A percentile compares a stretch with the other conserved stretches of the same genome.
These are phyloP conservation scores for Silene conica DNA, from an alignment of 148 eudicot genomes.

Conservation along the genomic window DNA sequence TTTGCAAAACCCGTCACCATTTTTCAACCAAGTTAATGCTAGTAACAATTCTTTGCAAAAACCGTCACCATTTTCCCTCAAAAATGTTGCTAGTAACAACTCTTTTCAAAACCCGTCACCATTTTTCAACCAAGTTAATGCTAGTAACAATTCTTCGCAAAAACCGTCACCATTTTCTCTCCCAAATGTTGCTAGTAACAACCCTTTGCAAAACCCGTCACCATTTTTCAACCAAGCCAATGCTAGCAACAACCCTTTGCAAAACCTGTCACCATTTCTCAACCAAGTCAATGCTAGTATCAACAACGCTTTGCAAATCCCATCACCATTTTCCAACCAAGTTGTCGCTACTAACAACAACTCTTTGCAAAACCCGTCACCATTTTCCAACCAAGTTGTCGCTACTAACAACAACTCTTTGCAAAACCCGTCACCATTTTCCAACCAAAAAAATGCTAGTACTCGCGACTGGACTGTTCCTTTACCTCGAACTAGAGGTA, in stretches of 20 bases:
- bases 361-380: not conserved
- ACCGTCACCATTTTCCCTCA: not conserved
- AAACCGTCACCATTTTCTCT: not conserved
- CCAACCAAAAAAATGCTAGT: not conserved
- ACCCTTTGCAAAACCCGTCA: not conserved
- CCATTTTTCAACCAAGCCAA: not conserved
- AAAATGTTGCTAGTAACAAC: not conserved
- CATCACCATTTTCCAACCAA: not conserved
- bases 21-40: not conserved
- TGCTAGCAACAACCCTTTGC: conserved; percentile 1
- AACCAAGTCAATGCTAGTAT: not conserved
- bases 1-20: not conserved
- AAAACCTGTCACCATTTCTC: not conserved
- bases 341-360: not conserved
- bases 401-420: not conserved
- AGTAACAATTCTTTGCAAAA: not conserved
- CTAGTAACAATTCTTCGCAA: not conserved
- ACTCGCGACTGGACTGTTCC: not conserved
- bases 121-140: not conserved
- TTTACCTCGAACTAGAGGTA: conserved; percentile 1
- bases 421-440: not conserved
- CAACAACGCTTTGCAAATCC: not conserved
- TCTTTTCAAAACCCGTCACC: not conserved
- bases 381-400: not conserved
- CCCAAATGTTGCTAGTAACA: not conserved